A percentile compares a stretch with the other conserved stretches of the same genome.
Conservation (phyloP, 2,329 filamentous ascomycete genomes). For the Pyricularia grisea region DNA sequence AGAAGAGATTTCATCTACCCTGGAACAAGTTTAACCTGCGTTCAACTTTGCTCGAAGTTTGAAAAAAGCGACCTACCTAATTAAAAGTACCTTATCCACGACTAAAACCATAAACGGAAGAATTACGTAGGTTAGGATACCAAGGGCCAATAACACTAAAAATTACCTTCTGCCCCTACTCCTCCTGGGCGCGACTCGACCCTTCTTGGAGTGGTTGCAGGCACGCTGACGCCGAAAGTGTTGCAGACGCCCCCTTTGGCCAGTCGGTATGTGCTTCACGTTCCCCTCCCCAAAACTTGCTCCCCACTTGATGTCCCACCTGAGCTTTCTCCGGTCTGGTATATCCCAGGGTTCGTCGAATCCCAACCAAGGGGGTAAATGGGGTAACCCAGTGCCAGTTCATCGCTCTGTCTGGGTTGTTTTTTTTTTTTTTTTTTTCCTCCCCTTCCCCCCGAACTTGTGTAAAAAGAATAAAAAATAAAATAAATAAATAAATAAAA, state of each 20-base stretch:
- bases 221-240: slow-evolving; percentile 18
- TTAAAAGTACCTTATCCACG: background rate
- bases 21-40: background rate
- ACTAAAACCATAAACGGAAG: background rate
- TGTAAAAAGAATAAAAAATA: background rate
- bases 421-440: background rate
- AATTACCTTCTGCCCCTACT: background rate
- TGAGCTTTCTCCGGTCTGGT: background rate
- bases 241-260: slow-evolving; percentile 17
- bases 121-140: background rate
- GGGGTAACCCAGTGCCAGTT: background rate
- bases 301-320: slow-evolving; percentile 7
- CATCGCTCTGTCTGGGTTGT: slow-evolving; percentile 2
- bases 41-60: background rate
- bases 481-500: background rate
- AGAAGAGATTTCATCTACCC: background rate
- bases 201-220: slow-evolving; percentile 2
- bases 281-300: slow-evolving; percentile 1
- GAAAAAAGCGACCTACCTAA: background rate
- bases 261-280: slow-evolving; percentile 5
- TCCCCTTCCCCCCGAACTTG: background rate
- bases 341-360: slow-evolving; percentile 1
- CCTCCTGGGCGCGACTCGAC: background rate
- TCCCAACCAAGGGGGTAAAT: background rate
- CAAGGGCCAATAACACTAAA: background rate